These are phyloP conservation scores for Xylaria sp. DNA, from an alignment of 2,329 filamentous ascomycete genomes.

Conservation along the genomic window DNA sequence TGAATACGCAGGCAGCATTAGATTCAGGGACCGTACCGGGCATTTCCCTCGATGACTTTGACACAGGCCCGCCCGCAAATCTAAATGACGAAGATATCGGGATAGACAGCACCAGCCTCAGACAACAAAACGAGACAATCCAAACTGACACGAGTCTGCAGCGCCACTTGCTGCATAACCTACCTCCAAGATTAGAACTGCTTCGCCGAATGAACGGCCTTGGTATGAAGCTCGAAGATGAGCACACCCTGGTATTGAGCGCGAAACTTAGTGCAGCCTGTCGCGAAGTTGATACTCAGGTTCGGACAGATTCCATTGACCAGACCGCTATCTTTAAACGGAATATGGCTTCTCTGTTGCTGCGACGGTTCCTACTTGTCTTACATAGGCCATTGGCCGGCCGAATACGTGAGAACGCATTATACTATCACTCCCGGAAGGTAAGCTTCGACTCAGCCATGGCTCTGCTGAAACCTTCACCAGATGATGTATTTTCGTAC, in stretches of 20 bases:
- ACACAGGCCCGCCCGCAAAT: slow-evolving; percentile 60
- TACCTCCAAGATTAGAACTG: slow-evolving; percentile 20
- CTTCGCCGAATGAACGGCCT: slow-evolving; percentile 24
- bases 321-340: slow-evolving; percentile 1
- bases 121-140: background rate
- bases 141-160: slow-evolving; percentile 22
- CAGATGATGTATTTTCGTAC: slow-evolving; percentile 2
- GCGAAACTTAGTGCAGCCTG: slow-evolving; percentile 11
- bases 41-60: slow-evolving; percentile 57
- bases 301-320: background rate
- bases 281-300: slow-evolving; percentile 4
- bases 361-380: slow-evolving; percentile 25
- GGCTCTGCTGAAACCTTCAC: slow-evolving; percentile 14
- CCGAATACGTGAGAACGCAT: slow-evolving; percentile 21
- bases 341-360: slow-evolving; percentile 16
- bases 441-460: slow-evolving; percentile 24
- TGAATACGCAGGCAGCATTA: slow-evolving; percentile 58
- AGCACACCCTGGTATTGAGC: slow-evolving; percentile 18
- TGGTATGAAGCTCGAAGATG: slow-evolving; percentile 4
- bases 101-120: background rate
- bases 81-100: slow-evolving; percentile 56
- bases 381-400: slow-evolving; percentile 23
- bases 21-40: slow-evolving; percentile 58
- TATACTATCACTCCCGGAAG: slow-evolving; percentile 30
- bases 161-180: slow-evolving; percentile 11